Conservation (phyloP, 768 basidiomycete genomes). For the Melanogaster broomeanus region DNA sequence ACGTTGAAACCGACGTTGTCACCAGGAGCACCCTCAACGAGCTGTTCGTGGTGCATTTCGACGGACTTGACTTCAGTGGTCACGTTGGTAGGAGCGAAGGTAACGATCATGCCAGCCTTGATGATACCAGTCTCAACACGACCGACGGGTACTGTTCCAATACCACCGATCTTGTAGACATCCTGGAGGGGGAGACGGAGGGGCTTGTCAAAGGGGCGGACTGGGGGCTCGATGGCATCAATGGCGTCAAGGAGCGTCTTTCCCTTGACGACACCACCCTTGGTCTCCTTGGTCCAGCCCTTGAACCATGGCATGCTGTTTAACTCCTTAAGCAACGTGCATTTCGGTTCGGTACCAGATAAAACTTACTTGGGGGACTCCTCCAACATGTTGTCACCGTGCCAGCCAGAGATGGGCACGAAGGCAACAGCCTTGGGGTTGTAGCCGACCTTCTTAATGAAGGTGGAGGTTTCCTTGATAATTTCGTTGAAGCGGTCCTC, state of each 20-base stretch:
- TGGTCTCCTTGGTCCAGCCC: constrained; percentile 98
- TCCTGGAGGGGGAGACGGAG: constrained; percentile 99
- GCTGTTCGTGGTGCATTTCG: constrained; percentile 99
- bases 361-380: constrained; percentile 84
- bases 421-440: constrained; percentile 99
- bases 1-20: constrained; percentile 99
- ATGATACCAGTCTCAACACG: constrained; percentile 99
- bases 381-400: constrained; percentile 99
- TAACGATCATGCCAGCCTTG: constrained; percentile 99
- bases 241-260: constrained; percentile 99
- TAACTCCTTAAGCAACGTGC: constrained; percentile 16
- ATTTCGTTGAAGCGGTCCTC: constrained; percentile 99
- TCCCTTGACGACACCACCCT: constrained; percentile 91
- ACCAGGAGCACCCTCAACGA: constrained; percentile 91
- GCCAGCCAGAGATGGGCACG: constrained; percentile 99
- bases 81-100: constrained; percentile 95
- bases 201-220: constrained; percentile 97
- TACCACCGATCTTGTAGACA: constrained; percentile 99
- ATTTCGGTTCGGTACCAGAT: background rate
- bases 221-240: constrained; percentile 97
- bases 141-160: constrained; percentile 99
- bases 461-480: constrained; percentile 94
- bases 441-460: constrained; percentile 99
- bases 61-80: constrained; percentile 99
- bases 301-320: constrained; percentile 98